Conservation (phyloP, 176 grass and related monocot species). For the Elymus sibiricus region DNA sequence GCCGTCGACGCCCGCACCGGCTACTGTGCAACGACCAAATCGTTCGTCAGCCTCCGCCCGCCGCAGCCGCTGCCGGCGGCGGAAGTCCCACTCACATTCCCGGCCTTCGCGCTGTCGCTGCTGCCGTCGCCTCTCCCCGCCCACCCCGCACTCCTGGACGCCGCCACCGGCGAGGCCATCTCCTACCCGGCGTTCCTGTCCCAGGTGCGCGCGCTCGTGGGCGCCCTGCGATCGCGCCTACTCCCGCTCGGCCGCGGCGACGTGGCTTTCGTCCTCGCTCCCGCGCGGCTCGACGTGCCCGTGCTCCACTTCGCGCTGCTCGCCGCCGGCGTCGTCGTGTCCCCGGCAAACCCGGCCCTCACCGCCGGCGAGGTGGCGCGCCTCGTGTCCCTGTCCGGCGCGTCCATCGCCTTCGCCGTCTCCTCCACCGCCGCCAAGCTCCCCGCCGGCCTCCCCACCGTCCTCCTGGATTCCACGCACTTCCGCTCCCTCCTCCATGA, state of each 20-base stretch:
- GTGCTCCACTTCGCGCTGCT: too few species aligned
- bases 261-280: constrained; percentile 59
- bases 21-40: constrained; percentile 37
- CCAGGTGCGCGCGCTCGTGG: constrained; percentile 10
- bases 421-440: too few species aligned
- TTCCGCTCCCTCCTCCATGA: constrained; percentile 33
- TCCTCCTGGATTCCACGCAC: constrained; percentile 53
- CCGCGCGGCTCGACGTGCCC: too few species aligned
- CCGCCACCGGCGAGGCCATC: constrained; percentile 29
- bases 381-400: too few species aligned
- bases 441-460: constrained; percentile 24
- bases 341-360: too few species aligned
- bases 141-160: constrained; percentile 44
- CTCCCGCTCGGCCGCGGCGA: constrained; percentile 28
- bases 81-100: constrained; percentile 32
- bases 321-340: too few species aligned
- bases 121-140: constrained; percentile 37
- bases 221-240: constrained; percentile 2
- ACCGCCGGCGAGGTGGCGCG: too few species aligned
- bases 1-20: constrained; percentile 43
- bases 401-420: too few species aligned
- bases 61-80: constrained; percentile 30
- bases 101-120: too few species aligned
- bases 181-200: constrained; percentile 46
- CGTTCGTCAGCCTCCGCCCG: constrained; percentile 56